Conservation (phyloP, 2,329 filamentous ascomycete species). For the Blastomyces percursus region DNA sequence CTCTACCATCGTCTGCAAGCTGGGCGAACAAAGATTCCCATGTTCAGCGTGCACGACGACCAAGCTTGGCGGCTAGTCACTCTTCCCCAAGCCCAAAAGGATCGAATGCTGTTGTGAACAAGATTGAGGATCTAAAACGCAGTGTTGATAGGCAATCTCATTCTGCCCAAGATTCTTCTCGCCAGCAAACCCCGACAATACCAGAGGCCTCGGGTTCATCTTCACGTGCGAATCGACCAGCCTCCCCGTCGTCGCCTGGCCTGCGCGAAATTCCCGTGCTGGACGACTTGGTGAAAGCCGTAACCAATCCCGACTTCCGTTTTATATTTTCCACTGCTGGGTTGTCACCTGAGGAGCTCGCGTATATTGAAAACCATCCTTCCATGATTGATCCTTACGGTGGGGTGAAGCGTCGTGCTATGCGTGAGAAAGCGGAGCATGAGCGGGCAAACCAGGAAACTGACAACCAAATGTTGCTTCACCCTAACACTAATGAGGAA, state of each 20-base stretch:
- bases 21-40: constrained; percentile 67
- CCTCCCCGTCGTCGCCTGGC: constrained; percentile 14
- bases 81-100: constrained; percentile 71
- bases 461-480: constrained; percentile 43
- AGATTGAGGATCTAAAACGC: constrained; percentile 27
- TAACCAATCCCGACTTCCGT: constrained; percentile 41
- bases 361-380: constrained; percentile 50
- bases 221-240: constrained; percentile 12
- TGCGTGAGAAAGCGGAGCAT: constrained; percentile 61
- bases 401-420: constrained; percentile 66
- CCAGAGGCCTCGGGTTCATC: constrained; percentile 13
- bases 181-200: constrained; percentile 19
- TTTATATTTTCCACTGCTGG: constrained; percentile 43
- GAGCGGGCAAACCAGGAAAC: constrained; percentile 44
- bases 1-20: constrained; percentile 83
- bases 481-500: constrained; percentile 48
- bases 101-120: constrained; percentile 33
- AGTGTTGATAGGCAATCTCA: constrained; percentile 22
- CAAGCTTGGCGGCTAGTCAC: constrained; percentile 70
- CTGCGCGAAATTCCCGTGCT: constrained; percentile 24
- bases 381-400: constrained; percentile 74
- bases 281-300: constrained; percentile 35
- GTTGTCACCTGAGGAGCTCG: constrained; percentile 39
- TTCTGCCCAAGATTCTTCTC: constrained; percentile 16
- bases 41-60: constrained; percentile 53